Evolutionary conservation across 2,329 filamentous ascomycete species (phyloP), one percentile per base, ranked within the genome.

Genomic region (Colletotrichum falcatum): DNA sequence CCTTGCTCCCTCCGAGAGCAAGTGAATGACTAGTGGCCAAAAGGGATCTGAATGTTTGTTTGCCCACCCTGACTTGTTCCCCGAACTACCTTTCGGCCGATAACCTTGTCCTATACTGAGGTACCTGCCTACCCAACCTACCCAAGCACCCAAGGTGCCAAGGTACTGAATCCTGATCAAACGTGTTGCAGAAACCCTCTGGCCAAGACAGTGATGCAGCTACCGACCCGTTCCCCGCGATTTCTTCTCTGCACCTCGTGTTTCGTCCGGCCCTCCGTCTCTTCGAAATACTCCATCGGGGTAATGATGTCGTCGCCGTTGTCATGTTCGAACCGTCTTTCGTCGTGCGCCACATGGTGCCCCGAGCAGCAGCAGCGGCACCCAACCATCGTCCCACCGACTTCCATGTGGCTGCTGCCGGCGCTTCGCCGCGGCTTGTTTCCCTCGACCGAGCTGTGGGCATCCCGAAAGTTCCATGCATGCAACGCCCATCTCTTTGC

Each of bases 341-440:
- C 23, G 39, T 26, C 23, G 18, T 39, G 42, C 23, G 33, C 58
- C 67, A 62, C 51, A 70, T 14, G 23, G 9, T 46, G 26, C 26
- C 26, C 67, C 44, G 67, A 62, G 30, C 30, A 23, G 42, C 58
- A 62, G 30, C 30, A 23, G 42, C 58, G 39, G 6, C 42, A 5
- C 12, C 30, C 14, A 70, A 48, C 58, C 64, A 67, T 42, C 44
- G 44, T 56, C 51, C 37, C 64, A 53, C 58, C 51, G 28, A 70
- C 20, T 20, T 62, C 67, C 55, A 30, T 37, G 39, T 61, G n/a
- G 66, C 35, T 16, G 23, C 16, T 62, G 60, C 48, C 8, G 23
- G 42, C 12, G 16, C 39, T 16, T 35, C 66, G n/a, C 59, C 8
- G 33, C 18, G n/a, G 28, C 23, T 8, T 33, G 9, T 48, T 39